These are phyloP conservation scores for Claviceps sp. DNA, from an alignment of 2,329 filamentous ascomycete species.

Conservation along the genomic window DNA sequence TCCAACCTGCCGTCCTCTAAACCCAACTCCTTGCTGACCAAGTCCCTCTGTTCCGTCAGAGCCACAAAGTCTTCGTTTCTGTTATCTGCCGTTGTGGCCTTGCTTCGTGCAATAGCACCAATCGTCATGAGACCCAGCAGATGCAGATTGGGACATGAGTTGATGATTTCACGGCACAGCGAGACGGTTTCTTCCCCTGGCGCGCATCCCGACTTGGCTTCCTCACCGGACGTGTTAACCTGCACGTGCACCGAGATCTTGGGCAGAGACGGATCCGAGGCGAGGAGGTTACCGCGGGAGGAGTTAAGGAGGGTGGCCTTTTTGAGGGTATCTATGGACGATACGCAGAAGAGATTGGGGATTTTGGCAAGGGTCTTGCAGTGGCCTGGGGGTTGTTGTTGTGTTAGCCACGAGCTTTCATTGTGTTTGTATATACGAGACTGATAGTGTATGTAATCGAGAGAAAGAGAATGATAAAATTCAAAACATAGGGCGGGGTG, in stretches of 20 bases:
- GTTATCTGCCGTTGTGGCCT: conserved; percentile 56
- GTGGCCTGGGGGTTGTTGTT: conserved; percentile 47
- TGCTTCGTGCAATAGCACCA: conserved; percentile 78
- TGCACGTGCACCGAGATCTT: conserved; percentile 71
- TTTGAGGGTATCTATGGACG: conserved; percentile 75
- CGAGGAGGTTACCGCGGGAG: conserved; percentile 48
- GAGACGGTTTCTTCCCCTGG: conserved; percentile 47
- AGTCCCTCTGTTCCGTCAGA: conserved; percentile 56
- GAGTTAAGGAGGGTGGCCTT: conserved; percentile 76
- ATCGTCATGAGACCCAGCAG: conserved; percentile 93
- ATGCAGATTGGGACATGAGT: conserved; percentile 58
- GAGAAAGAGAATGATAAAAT: background rate
- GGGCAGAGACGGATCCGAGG: conserved; percentile 22
- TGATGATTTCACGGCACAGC: conserved; percentile 56
- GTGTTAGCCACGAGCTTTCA: background rate
- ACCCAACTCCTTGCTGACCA: conserved; percentile 42
- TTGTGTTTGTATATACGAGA: background rate
- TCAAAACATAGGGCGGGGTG: background rate
- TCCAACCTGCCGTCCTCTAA: conserved; percentile 48
- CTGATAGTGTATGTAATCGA: background rate
- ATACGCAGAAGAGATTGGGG: conserved; percentile 81
- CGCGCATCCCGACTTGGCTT: conserved; percentile 67
- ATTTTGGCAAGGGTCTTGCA: conserved; percentile 79
- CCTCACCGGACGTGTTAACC: conserved; percentile 88
- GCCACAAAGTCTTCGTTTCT: conserved; percentile 82